phyloP scores from a whole-genome alignment of 805 yeast genomes.

The Debaryomyces tyrocola region DNA sequence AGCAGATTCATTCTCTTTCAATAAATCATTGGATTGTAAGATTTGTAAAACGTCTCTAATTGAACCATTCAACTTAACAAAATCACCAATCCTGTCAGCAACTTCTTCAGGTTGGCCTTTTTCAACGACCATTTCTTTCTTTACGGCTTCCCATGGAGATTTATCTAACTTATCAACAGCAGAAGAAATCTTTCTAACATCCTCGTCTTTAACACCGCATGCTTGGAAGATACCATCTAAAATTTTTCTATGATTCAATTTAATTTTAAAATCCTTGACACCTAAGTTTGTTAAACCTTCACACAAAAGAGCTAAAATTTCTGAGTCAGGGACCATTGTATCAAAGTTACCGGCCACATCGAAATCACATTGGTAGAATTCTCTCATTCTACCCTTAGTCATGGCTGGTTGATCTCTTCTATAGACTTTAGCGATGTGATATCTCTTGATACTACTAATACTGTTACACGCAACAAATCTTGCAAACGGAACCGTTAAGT shows the following conservation, averaged over 20 bases:
- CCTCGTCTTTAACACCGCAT: slow-evolving; percentile 92
- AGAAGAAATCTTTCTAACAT: slow-evolving; percentile 87
- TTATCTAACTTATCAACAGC: slow-evolving; percentile 98
- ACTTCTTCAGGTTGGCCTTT: slow-evolving; percentile 89
- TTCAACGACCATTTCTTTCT: slow-evolving; percentile 87
- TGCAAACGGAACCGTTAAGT: slow-evolving; percentile 97
- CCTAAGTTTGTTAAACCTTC: slow-evolving; percentile 86
- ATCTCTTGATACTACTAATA: slow-evolving; percentile 85
- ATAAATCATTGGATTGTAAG: slow-evolving; percentile 56
- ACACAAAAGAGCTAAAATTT: slow-evolving; percentile 73
- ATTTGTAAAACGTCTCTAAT: slow-evolving; percentile 57
- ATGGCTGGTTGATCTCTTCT: slow-evolving; percentile 99
- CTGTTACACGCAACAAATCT: slow-evolving; percentile 96
- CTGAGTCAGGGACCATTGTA: slow-evolving; percentile 95
- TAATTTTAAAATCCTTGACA: slow-evolving; percentile 84
- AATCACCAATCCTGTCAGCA: slow-evolving; percentile 91
- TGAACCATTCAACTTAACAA: slow-evolving; percentile 83
- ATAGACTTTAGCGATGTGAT: slow-evolving; percentile 96
- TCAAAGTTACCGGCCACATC: slow-evolving; percentile 95
- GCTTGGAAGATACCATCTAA: slow-evolving; percentile 94
- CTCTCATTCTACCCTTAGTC: slow-evolving; percentile 99
- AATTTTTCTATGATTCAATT: slow-evolving; percentile 92
- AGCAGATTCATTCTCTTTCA: slow-evolving; percentile 70
- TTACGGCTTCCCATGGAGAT: slow-evolving; percentile 92
- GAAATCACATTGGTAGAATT: slow-evolving; percentile 97